A percentile compares a stretch with the other conserved stretches of the same genome.
Conservation (phyloP, 2,329 filamentous ascomycete species). For the Phialocephala sp. region DNA sequence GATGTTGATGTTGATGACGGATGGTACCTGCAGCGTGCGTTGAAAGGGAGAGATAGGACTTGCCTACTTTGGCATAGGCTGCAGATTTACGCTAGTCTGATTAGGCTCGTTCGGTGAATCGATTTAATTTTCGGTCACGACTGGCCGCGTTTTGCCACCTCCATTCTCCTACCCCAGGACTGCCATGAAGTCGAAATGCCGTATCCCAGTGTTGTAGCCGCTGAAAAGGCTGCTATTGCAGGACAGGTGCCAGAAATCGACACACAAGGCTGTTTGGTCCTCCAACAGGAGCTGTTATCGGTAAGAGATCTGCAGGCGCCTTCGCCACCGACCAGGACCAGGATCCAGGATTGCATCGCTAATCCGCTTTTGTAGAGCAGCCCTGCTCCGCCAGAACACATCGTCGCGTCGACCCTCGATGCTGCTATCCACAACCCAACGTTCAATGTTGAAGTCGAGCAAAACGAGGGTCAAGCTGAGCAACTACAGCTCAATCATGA, state of each 20-base stretch:
- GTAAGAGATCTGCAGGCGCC: slow-evolving; percentile 24
- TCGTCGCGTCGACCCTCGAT: slow-evolving; percentile 17
- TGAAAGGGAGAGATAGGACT: too few relatives aligned
- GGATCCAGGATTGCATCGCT: slow-evolving; percentile 17
- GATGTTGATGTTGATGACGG: too few relatives aligned
- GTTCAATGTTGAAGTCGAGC: background rate
- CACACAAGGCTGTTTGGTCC: slow-evolving; percentile 23
- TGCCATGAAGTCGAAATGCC: slow-evolving; percentile 9
- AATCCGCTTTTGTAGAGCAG: slow-evolving; percentile 19
- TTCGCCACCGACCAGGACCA: slow-evolving; percentile 3
- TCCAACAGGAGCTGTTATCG: slow-evolving; percentile 25
- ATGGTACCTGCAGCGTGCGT: too few relatives aligned
- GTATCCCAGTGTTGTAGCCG: slow-evolving; percentile 13
- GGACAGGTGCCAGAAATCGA: slow-evolving; percentile 25
- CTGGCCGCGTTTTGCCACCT: slow-evolving; percentile 18
- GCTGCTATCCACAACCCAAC: background rate
- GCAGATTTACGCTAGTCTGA: background rate
- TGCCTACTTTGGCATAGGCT: background rate
- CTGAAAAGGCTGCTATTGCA: slow-evolving; percentile 26
- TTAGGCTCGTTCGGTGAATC: background rate
- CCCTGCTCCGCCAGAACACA: slow-evolving; percentile 13
- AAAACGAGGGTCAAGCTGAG: background rate
- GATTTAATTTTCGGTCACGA: background rate
- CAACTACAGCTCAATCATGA: slow-evolving; percentile 3
- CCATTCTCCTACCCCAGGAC: background rate